Base-by-base conservation (phyloP, 2,329 filamentous ascomycete genomes). In the Neopestalotiopsis rosae region DNA sequence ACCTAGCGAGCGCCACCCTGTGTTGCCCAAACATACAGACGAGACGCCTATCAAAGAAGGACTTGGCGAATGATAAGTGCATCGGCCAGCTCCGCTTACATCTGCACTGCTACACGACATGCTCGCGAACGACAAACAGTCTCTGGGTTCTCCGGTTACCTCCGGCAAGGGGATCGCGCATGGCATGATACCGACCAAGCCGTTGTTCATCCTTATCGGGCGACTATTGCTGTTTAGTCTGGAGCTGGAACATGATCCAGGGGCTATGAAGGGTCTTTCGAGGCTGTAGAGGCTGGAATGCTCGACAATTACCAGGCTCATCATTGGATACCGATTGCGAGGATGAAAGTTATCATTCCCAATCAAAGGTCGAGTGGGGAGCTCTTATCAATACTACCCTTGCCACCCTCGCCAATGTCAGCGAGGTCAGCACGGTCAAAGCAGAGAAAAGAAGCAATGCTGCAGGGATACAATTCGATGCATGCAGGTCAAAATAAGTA, bases 251-350 rank as follows among this genome's bases (percentile, higher is more conserved):
- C 2, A 9, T n/a, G 6, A 20, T 7, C 17, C 45, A 52, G 20
- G 45, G 14, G 10, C 45, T 52, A 6, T 49, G 12, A 6, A 49
- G 30, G 14, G 40, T 65, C 12, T 4, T 6, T 20, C 7, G 38
- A 40, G 10, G 62, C 30, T 65, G 6, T n/a, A 28, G 6, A 14
- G 20, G 12, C 40, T 12, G 13, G n/a, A 5, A 14, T 10, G 12
- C 40, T 12, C 5, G n/a, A 30, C 61, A 14, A 24, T 45, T 5
- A 9, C 45, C 45, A 28, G 9, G 20, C 28, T 14, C 40, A 24
- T 65, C 2, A 65, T 65, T 65, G 40, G 38, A 45, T 34, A 52
- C 40, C 30, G 62, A 34, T 65, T 65, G 38, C 57, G 57, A 45
- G n/a, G 20, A 24, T 65, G 12, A 7, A 40, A 20, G 13, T 20